These are phyloP conservation scores for Fusarium agapanthi DNA, from an alignment of 2,329 filamentous ascomycete genomes.

Conservation along the genomic window DNA sequence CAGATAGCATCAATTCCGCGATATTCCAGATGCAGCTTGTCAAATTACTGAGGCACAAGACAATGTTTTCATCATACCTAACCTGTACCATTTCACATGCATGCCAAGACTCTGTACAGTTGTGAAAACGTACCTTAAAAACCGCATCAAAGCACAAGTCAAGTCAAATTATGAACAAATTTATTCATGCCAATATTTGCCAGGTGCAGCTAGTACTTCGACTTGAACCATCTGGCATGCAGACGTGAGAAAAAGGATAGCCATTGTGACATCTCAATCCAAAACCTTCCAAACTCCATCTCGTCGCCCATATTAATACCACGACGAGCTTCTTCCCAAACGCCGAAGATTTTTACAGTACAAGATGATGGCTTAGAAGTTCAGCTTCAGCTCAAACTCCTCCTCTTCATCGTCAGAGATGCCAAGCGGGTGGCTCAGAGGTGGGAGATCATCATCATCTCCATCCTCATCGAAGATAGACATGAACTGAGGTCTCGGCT, in stretches of 20 bases:
- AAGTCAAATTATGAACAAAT: neutral
- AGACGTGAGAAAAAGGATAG: neutral
- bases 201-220: neutral
- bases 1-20: neutral
- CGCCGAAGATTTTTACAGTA: slow-evolving; percentile 30
- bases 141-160: neutral
- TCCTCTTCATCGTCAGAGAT: slow-evolving; percentile 58
- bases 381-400: slow-evolving; percentile 64
- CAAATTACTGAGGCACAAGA: neutral
- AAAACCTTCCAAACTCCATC: slow-evolving; percentile 22
- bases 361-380: slow-evolving; percentile 37
- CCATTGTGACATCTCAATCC: neutral
- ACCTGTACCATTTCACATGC: neutral
- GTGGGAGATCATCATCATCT: slow-evolving; percentile 46
- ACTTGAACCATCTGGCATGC: neutral
- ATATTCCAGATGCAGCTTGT: neutral
- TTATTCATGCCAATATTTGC: neutral
- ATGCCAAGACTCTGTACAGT: too few species aligned
- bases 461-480: slow-evolving; percentile 66
- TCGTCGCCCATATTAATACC: neutral
- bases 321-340: slow-evolving; percentile 18
- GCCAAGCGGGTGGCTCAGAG: slow-evolving; percentile 34
- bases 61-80: neutral
- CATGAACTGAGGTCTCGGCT: slow-evolving; percentile 61
- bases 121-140: neutral